phyloP scores from a whole-genome alignment of 2,329 filamentous ascomycete genomes.

The Fusarium mundagurra region DNA sequence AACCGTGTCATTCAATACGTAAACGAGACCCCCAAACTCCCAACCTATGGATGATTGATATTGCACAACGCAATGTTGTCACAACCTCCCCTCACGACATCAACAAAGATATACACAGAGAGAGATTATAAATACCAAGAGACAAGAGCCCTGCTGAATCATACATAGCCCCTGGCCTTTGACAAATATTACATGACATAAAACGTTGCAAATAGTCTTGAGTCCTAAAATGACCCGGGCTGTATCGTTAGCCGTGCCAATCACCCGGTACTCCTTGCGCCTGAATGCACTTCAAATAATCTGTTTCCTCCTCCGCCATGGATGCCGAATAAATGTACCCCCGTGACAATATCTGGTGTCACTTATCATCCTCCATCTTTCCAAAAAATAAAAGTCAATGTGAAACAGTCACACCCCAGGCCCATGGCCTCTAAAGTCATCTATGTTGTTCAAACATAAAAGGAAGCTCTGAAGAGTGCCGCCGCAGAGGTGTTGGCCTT shows the following conservation, averaged over 20 bases:
- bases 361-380: not conserved
- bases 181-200: constrained; percentile 38
- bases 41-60: constrained; percentile 40
- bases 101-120: not conserved
- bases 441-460: constrained; percentile 26
- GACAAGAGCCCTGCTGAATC: constrained; percentile 20
- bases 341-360: not conserved
- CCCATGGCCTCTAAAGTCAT: constrained; percentile 9
- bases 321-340: not conserved
- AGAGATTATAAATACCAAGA: constrained; percentile 28
- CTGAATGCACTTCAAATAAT: constrained; percentile 33
- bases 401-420: constrained; percentile 3
- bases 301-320: constrained; percentile 6
- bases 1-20: constrained; percentile 18
- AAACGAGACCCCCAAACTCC: constrained; percentile 38
- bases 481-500: constrained; percentile 9
- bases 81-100: constrained; percentile 1
- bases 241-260: constrained; percentile 13
- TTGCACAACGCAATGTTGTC: constrained; percentile 26
- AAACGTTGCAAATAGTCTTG: constrained; percentile 30
- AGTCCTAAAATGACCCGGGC: constrained; percentile 20
- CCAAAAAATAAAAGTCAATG: constrained; percentile 20
- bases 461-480: constrained; percentile 26
- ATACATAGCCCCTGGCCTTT: constrained; percentile 23
- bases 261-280: constrained; percentile 43